A percentile compares a stretch with the other conserved stretches of the same genome.
Evolutionary conservation across 2,329 filamentous ascomycete species (phyloP).

Genomic region (Didymella arachidicola): DNA sequence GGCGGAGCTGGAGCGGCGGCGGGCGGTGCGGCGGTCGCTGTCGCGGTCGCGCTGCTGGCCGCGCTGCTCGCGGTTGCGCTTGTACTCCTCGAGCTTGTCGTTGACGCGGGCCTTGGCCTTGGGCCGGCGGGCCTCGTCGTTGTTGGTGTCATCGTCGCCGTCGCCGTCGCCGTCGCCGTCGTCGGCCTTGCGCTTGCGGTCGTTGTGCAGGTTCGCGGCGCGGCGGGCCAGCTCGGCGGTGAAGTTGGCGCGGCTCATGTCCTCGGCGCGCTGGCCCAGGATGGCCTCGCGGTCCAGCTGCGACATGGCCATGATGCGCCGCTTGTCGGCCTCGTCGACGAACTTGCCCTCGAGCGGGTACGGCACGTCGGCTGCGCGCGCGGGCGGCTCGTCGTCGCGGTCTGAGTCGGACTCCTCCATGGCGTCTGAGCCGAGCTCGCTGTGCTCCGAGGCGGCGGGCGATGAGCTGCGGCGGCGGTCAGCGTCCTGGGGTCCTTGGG

Average conservation of each 20-base stretch:
- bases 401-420: constrained; percentile 81
- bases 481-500: constrained; percentile 20
- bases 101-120: constrained; percentile 65
- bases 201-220: constrained; percentile 70
- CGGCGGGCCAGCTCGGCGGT: constrained; percentile 82
- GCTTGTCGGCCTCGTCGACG: constrained; percentile 62
- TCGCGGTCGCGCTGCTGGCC: constrained; percentile 62
- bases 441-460: constrained; percentile 68
- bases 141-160: too few relatives aligned
- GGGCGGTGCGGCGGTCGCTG: constrained; percentile 58
- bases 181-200: constrained; percentile 77
- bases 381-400: constrained; percentile 51
- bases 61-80: constrained; percentile 65
- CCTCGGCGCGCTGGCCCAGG: constrained; percentile 83
- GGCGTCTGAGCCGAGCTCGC: constrained; percentile 79
- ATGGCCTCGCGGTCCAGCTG: constrained; percentile 92
- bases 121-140: constrained; percentile 69
- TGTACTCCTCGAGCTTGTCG: constrained; percentile 75
- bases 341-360: constrained; percentile 90
- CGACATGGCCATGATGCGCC: constrained; percentile 79
- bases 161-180: too few relatives aligned
- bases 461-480: constrained; percentile 66
- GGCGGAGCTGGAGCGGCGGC: constrained; percentile 53
- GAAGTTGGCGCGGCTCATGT: constrained; percentile 82
- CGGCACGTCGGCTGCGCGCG: constrained; percentile 68